phyloP scores from a whole-genome alignment of 306 rosid species.

The Parietaria judaica region DNA sequence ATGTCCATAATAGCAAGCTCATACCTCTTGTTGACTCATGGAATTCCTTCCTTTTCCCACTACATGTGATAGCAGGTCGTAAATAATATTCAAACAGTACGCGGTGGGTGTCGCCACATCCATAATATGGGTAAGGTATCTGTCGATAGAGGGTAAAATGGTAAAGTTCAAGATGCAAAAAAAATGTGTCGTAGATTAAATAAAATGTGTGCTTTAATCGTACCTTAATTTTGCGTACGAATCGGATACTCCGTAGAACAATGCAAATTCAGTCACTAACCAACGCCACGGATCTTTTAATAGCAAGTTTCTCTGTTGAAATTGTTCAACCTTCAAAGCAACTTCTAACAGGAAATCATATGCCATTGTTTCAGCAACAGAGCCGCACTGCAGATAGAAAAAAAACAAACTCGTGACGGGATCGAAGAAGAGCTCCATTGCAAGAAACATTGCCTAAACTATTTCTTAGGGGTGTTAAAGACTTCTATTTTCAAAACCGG shows the following conservation, averaged over 20 bases:
- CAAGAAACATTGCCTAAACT: no score
- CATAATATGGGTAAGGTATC: slow-evolving; percentile 32
- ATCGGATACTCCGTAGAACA: slow-evolving; percentile 27
- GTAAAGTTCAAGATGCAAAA: slow-evolving; percentile 2
- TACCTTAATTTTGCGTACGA: slow-evolving; percentile 31
- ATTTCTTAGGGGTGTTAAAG: no score
- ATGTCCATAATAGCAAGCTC: neutral
- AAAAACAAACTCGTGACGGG: neutral
- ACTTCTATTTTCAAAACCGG: no score
- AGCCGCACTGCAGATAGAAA: slow-evolving; percentile 16
- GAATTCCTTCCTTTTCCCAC: slow-evolving; percentile 11
- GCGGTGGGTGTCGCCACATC: slow-evolving; percentile 40
- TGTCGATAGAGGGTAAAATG: neutral
- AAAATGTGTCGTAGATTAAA: neutral
- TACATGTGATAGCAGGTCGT: slow-evolving; percentile 22
- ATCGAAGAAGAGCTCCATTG: no score
- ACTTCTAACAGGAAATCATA: slow-evolving; percentile 30
- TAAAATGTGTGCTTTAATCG: neutral
- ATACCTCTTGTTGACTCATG: slow-evolving; percentile 30
- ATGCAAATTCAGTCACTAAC: slow-evolving; percentile 24
- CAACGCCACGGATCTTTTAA: slow-evolving; percentile 30
- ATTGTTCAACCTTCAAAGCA: slow-evolving; percentile 27
- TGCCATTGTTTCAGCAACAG: slow-evolving; percentile 26
- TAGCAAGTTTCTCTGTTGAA: slow-evolving; percentile 26
- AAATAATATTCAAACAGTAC: slow-evolving; percentile 23